phyloP scores from a whole-genome alignment of 2,329 filamentous ascomycete species.

The Claviceps quebecensis region DNA sequence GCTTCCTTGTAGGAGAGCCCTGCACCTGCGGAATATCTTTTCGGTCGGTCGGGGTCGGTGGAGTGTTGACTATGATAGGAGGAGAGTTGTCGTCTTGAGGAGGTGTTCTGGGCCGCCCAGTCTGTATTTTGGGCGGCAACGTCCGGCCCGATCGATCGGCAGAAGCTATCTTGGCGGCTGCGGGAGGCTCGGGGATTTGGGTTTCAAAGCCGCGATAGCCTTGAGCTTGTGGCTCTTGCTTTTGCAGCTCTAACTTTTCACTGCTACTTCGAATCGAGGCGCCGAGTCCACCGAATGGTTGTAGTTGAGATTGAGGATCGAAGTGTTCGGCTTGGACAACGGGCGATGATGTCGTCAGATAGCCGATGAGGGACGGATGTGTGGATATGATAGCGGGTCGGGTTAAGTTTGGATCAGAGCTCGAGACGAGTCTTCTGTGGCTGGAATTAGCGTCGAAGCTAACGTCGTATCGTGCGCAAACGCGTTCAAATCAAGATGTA shows the following conservation, averaged over 20 bases:
- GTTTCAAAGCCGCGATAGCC: neutral
- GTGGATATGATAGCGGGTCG: constrained; percentile 26
- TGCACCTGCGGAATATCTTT: constrained; percentile 9
- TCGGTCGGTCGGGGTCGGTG: constrained; percentile 46
- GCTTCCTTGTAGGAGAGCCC: constrained; percentile 16
- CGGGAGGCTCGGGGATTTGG: constrained; percentile 16
- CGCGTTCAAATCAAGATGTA: neutral
- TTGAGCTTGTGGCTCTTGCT: neutral
- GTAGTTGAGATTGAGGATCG: constrained; percentile 14
- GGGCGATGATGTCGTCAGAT: constrained; percentile 56
- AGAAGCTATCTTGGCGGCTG: constrained; percentile 16
- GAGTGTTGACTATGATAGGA: constrained; percentile 50
- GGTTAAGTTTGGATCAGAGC: constrained; percentile 13
- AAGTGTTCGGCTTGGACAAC: constrained; percentile 45
- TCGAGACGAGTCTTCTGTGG: constrained; percentile 8
- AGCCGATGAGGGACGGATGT: constrained; percentile 51
- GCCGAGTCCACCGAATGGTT: constrained; percentile 16
- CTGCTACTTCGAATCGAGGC: constrained; percentile 51
- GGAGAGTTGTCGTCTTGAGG: constrained; percentile 27
- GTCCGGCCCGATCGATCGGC: constrained; percentile 15
- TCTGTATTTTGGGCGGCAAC: constrained; percentile 17
- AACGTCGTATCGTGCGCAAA: neutral
- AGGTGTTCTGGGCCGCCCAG: constrained; percentile 31
- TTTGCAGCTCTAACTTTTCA: constrained; percentile 29
- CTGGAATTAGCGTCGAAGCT: neutral